phyloP scores from a whole-genome alignment of 352 stramenopile species.

The Globisporangium iwayamae region DNA sequence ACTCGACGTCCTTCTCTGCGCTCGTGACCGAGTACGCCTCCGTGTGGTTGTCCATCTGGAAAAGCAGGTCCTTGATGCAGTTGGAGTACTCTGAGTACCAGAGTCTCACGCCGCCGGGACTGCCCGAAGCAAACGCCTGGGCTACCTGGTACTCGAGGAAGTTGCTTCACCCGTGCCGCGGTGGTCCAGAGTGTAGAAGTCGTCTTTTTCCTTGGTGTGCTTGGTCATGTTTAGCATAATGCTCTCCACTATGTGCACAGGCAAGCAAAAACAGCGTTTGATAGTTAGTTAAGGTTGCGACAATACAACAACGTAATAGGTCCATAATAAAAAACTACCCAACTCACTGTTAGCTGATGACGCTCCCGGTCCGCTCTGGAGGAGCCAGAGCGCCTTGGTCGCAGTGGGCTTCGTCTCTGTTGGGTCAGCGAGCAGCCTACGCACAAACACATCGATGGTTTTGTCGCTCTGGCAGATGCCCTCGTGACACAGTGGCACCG shows the following conservation, averaged over 20 bases:
- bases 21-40: conserved; percentile 40
- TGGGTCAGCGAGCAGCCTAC: conserved; percentile 11
- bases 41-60: conserved; percentile 34
- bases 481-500: conserved; percentile 28
- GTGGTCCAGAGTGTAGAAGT: conserved; percentile 55
- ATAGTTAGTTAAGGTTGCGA: no score
- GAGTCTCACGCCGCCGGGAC: conserved; percentile 19
- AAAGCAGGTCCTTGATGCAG: conserved; percentile 33
- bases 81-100: conserved; percentile 21
- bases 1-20: conserved; percentile 30
- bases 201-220: conserved; percentile 14
- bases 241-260: conserved; percentile 22
- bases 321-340: not conserved
- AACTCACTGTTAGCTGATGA: conserved; percentile 22
- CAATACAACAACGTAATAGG: no score
- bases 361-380: conserved; percentile 28
- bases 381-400: conserved; percentile 24
- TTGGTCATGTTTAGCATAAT: conserved; percentile 20
- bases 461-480: conserved; percentile 19
- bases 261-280: not conserved
- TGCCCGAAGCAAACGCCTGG: conserved; percentile 22
- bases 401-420: not conserved
- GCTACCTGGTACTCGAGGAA: conserved; percentile 40
- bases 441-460: conserved; percentile 30
- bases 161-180: conserved; percentile 41